These are phyloP conservation scores for Lodderomyces margitis DNA, from an alignment of 1,139 yeast genomes.

Conservation along the genomic window DNA sequence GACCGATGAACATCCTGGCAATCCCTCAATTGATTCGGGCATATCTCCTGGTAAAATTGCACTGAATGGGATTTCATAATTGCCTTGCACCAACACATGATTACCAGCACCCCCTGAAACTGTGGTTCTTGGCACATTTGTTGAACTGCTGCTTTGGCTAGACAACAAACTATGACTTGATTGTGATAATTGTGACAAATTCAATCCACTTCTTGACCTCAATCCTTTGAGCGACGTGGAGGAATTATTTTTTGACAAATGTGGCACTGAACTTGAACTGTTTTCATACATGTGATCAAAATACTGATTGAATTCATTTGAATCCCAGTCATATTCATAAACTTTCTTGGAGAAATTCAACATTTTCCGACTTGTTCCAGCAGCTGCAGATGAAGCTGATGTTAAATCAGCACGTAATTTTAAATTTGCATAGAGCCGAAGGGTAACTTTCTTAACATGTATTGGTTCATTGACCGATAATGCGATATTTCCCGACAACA, in stretches of 20 bases:
- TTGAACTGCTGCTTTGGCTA: slow-evolving; percentile 13
- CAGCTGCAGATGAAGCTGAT: slow-evolving; percentile 14
- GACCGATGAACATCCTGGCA: slow-evolving; percentile 78
- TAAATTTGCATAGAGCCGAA: slow-evolving; percentile 65
- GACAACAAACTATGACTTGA: slow-evolving; percentile 13
- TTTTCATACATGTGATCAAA: slow-evolving; percentile 33
- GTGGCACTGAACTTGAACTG: slow-evolving; percentile 8
- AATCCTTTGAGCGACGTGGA: slow-evolving; percentile 31
- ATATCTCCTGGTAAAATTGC: slow-evolving; percentile 81
- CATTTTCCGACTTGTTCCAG: slow-evolving; percentile 32
- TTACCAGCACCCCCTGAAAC: slow-evolving; percentile 14
- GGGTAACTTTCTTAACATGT: slow-evolving; percentile 57
- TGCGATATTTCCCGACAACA: slow-evolving; percentile 75
- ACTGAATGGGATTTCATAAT: slow-evolving; percentile 88
- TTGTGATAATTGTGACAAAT: slow-evolving; percentile 20
- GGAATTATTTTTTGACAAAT: slow-evolving; percentile 27
- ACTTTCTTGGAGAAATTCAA: slow-evolving; percentile 61
- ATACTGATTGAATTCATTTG: slow-evolving; percentile 47
- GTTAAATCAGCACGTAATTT: slow-evolving; percentile 35
- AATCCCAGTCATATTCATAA: slow-evolving; percentile 78
- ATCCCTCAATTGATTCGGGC: slow-evolving; percentile 88
- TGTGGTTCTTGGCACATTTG: slow-evolving; percentile 13
- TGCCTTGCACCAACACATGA: slow-evolving; percentile 60
- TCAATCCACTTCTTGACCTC: slow-evolving; percentile 33
- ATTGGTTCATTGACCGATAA: slow-evolving; percentile 76